Evolutionary conservation across 192 early-diverging fungal species (phyloP).

Genomic region (Gaertneriomyces semiglobifer): DNA sequence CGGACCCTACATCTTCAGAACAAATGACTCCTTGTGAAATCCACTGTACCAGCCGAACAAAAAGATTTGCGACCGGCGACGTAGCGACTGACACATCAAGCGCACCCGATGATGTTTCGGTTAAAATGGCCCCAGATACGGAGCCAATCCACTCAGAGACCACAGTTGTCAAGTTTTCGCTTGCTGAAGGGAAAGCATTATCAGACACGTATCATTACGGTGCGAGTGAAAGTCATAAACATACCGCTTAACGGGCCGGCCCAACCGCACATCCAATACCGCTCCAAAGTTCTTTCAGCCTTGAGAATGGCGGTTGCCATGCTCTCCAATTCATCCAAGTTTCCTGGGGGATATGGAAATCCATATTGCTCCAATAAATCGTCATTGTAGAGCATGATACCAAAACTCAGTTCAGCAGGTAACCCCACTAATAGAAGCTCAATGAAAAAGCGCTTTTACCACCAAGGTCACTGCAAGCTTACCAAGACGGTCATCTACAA

Average conservation of each 20-base stretch:
- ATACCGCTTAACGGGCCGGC: constrained; percentile 33
- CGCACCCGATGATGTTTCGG: constrained; percentile 2
- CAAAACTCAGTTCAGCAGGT: constrained; percentile 35
- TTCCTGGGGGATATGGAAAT: constrained; percentile 19
- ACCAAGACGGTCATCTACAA: constrained; percentile 38
- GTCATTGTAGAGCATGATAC: constrained; percentile 39
- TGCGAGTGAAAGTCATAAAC: not conserved
- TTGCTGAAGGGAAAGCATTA: constrained; percentile 10
- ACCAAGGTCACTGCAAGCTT: not conserved
- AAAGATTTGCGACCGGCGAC: constrained; percentile 25
- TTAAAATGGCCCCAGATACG: constrained; percentile 11
- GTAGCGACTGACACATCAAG: constrained; percentile 31
- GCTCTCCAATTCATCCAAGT: constrained; percentile 36
- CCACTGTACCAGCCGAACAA: constrained; percentile 33
- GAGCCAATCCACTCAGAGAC: constrained; percentile 35
- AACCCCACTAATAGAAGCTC: constrained; percentile 27
- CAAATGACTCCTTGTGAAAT: constrained; percentile 24
- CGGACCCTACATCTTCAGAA: constrained; percentile 5
- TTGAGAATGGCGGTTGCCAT: constrained; percentile 25
- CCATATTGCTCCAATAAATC: constrained; percentile 31
- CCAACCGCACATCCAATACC: constrained; percentile 29
- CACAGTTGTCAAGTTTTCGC: constrained; percentile 29
- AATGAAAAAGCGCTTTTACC: not conserved
- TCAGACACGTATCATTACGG: not conserved
- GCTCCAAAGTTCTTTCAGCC: constrained; percentile 25